Percentiles rank a stretch among this genome's conserved stretches.
These are phyloP conservation scores for Entomortierella beljakovae DNA, from an alignment of 192 early-diverging fungal species.

Conservation along the genomic window DNA sequence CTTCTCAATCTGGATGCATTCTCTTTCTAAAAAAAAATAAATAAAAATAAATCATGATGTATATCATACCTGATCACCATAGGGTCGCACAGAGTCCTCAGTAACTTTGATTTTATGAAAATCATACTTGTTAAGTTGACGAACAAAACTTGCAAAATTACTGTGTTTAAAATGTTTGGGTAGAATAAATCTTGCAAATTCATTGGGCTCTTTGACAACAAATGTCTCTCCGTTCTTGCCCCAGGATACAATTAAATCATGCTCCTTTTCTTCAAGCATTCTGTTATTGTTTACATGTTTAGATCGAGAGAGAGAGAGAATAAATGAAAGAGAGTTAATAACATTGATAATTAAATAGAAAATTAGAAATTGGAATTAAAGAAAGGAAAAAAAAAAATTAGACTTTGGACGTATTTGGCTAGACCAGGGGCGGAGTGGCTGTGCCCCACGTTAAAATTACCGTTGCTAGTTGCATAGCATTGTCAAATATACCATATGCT, in stretches of 20 bases:
- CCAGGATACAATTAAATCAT: conserved; percentile 70
- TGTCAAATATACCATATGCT: neutral
- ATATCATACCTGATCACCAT: conserved; percentile 55
- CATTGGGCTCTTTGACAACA: conserved; percentile 76
- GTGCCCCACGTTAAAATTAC: neutral
- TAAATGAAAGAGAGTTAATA: conserved; percentile 4
- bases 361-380: neutral
- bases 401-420: conserved; percentile 2
- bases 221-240: conserved; percentile 72
- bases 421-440: conserved; percentile 3
- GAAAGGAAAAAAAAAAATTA: neutral
- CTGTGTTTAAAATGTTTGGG: conserved; percentile 70
- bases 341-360: neutral
- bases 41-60: no score
- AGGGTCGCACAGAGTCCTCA: conserved; percentile 45
- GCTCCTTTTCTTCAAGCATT: conserved; percentile 78
- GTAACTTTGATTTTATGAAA: conserved; percentile 71
- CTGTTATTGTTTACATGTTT: no score
- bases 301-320: conserved; percentile 9
- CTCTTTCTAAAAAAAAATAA: no score
- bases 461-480: no score
- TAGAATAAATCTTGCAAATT: conserved; percentile 65
- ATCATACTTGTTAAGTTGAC: conserved; percentile 75
- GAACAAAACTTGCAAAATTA: conserved; percentile 64
- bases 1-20: no score